Conservation (phyloP, 2,329 filamentous ascomycete species). For the Geoglossum cookeanum region DNA sequence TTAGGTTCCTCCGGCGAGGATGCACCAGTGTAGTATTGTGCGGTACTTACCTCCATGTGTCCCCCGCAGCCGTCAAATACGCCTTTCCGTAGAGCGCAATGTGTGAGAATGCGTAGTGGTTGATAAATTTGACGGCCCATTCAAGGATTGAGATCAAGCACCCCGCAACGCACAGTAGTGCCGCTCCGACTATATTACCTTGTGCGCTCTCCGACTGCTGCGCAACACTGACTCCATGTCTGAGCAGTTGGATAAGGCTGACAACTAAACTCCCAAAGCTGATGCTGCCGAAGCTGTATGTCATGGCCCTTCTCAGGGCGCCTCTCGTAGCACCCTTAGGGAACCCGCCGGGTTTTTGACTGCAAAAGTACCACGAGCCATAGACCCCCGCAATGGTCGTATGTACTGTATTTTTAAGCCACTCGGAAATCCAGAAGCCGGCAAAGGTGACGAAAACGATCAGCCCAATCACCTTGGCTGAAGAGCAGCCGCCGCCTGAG, state of each 20-base stretch:
- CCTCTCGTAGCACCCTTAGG: conserved; percentile 65
- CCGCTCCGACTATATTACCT: conserved; percentile 47
- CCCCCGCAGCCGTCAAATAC: conserved; percentile 73
- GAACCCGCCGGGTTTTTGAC: conserved; percentile 39
- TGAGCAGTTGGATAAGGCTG: conserved; percentile 68
- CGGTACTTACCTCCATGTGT: conserved; percentile 50
- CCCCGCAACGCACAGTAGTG: conserved; percentile 54
- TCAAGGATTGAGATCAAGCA: conserved; percentile 63
- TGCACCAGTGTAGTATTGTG: not conserved
- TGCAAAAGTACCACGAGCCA: conserved; percentile 80
- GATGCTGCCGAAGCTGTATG: conserved; percentile 86
- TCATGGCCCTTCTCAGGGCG: conserved; percentile 63
- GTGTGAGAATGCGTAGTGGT: conserved; percentile 81
- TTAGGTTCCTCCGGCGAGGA: not conserved
- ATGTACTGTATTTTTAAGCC: conserved; percentile 85
- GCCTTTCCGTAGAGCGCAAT: conserved; percentile 84
- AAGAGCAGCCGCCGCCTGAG: conserved; percentile 43
- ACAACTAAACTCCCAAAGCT: conserved; percentile 70
- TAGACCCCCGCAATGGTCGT: conserved; percentile 76
- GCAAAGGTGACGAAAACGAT: conserved; percentile 79
- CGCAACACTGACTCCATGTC: conserved; percentile 66
- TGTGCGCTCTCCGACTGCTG: conserved; percentile 42
- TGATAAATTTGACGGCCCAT: conserved; percentile 77
- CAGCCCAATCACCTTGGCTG: conserved; percentile 62
- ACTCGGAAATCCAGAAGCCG: conserved; percentile 86